Conservation (phyloP, 192 early-diverging fungal genomes). For the Coemansia sp. region DNA sequence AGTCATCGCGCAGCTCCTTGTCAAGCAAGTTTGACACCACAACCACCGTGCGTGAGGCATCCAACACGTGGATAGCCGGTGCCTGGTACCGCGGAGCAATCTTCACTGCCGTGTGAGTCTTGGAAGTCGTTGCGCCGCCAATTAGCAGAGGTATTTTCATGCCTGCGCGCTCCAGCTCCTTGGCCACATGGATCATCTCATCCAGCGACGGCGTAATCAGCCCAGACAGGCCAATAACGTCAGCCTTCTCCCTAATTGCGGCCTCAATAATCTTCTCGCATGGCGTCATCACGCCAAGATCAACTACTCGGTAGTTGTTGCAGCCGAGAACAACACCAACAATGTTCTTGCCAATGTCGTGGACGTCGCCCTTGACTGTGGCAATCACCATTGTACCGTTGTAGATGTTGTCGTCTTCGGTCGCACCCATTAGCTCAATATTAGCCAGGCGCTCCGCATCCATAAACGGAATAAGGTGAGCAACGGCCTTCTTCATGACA, state of each 20-base stretch:
- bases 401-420: constrained; percentile 71
- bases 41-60: constrained; percentile 88
- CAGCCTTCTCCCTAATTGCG: constrained; percentile 84
- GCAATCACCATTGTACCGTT: constrained; percentile 90
- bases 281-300: constrained; percentile 94
- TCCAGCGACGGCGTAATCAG: constrained; percentile 94
- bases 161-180: constrained; percentile 85
- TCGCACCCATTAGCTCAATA: constrained; percentile 56
- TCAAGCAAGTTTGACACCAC: constrained; percentile 89
- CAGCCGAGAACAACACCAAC: constrained; percentile 94
- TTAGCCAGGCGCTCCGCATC: constrained; percentile 82
- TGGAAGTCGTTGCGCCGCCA: constrained; percentile 93
- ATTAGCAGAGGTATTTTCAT: constrained; percentile 89
- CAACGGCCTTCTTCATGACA: constrained; percentile 98
- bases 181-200: constrained; percentile 96
- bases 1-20: constrained; percentile 75
- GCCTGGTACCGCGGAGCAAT: constrained; percentile 83
- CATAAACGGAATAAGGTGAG: constrained; percentile 93
- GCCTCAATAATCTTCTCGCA: constrained; percentile 90
- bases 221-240: constrained; percentile 91
- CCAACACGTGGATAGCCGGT: constrained; percentile 84
- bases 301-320: constrained; percentile 95
- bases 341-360: constrained; percentile 99
- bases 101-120: constrained; percentile 96
- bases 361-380: constrained; percentile 96